Evolutionary conservation across 83 land plant species (phyloP), one percentile per base, ranked within the genome.

Genomic region (Picea abies): DNA sequence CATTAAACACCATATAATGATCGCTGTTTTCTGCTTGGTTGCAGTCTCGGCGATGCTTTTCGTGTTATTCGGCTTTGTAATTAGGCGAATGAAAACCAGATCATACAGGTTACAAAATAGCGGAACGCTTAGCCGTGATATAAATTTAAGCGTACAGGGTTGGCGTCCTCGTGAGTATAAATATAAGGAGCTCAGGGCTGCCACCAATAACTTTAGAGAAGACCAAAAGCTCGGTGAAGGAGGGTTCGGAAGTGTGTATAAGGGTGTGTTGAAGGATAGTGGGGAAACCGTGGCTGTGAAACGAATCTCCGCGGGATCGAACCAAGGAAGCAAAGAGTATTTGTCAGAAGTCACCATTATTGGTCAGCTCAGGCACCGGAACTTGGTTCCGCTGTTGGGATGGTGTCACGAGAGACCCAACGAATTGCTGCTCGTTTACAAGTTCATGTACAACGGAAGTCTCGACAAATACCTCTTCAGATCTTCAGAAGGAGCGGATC

Each of bases 401-500:
- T 76, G 78, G 78, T 76, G 60, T n/a, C 78, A 76, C 4, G 23
- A 76, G 4, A 76, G 49, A 22, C 82, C 89, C 26, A 80, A 67
- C 4, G 85, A 87, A 19, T 65, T 84, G n/a, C 56, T 84, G n/a
- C 63, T 89, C 15, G 89, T 88, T 19, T 88, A 85, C 23, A 83
- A 85, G 15, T 83, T 35, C 81, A 83, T 88, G 83, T 81, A 81
- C 10, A 73, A 81, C 15, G 88, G 85, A 15, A 85, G 85, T 72
- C 85, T 88, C 20, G 88, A 86, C 60, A 78, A 82, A 14, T 89
- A 83, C 25, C 68, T 89, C 14, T 89, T 89, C 19, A 3, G 90
- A 11, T 52, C 58, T 3, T 52, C 58, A 52, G 12, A 0, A 52
- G 82, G 60, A 15, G 69, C 16, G 26, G 1, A 7, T 15, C 3